Evolutionary conservation across 257 asterid genomes (phyloP), one percentile per base, ranked within the genome.

Genomic region (Mitragyna speciosa): DNA sequence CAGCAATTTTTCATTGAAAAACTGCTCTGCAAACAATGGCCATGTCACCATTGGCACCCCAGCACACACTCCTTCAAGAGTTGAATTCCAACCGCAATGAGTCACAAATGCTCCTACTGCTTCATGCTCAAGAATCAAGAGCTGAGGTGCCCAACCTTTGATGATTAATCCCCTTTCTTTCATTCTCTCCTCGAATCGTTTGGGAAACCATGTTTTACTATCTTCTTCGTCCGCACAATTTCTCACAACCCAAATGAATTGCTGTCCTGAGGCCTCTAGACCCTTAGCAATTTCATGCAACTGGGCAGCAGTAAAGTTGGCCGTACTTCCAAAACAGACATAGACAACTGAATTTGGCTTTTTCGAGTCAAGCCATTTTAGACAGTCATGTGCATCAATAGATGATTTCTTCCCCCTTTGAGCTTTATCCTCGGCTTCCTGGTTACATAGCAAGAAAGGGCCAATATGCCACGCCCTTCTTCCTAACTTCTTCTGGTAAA

Each of bases 71-170:
- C 88, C 91, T 78, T 90, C 92, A 0, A 89, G 28, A 0, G 72
- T 80, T 6, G 91, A 89, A 74, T 89, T 89, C 93, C 93, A 89
- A 22, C 94, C 94, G 30, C 94, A 88, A 26, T 88, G 92, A 0
- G 90, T 90, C 26, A 90, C 81, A 36, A 88, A 90, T 6, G 82
- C 87, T 10, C 89, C 94, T 0, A 80, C 28, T 0, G 89, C 47
- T 45, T 75, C 63, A 26, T 90, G 89, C 7, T 81, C 85, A 48
- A 90, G 87, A 73, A 90, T 90, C 87, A 84, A 11, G 12, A 79
- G 54, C 58, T 90, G 97, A 5, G 94, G 96, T 0, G 96, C 97
- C 97, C 97, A 92, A 3, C 96, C 96, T 64, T 85, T 87, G 76
- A 94, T 85, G 43, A 92, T 82, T 9, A 92, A 8, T 17, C 96